A percentile compares a stretch with the other conserved stretches of the same genome.
phyloP scores from a whole-genome alignment of 768 basidiomycete species.

The Lactarius akahatsu region DNA sequence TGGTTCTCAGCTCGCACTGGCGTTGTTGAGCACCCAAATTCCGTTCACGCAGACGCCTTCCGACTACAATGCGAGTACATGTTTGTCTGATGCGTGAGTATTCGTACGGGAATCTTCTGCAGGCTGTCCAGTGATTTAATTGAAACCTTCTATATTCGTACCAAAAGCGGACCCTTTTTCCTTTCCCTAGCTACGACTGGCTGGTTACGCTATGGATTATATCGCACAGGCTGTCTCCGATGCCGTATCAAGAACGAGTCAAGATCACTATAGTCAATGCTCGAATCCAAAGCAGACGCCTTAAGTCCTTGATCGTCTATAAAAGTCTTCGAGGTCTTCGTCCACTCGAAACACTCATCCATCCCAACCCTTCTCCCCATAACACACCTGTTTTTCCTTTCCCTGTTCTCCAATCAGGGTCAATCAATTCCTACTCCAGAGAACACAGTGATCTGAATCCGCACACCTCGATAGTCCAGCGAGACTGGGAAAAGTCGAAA shows the following conservation, averaged over 20 bases:
- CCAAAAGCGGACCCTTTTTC: too few relatives aligned
- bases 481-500: neutral
- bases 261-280: neutral
- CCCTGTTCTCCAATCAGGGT: neutral
- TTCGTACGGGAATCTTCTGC: neutral
- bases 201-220: slow-evolving; percentile 8
- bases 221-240: neutral
- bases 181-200: neutral
- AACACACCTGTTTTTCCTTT: neutral
- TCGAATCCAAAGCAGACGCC: neutral
- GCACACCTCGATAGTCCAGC: neutral
- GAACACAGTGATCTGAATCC: neutral
- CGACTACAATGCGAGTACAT: neutral
- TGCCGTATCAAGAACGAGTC: neutral
- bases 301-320: neutral
- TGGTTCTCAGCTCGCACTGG: neutral
- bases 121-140: neutral
- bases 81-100: neutral
- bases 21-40: neutral
- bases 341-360: neutral
- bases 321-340: neutral
- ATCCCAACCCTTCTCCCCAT: neutral
- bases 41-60: neutral
- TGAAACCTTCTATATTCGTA: neutral
- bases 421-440: neutral